Conservation (phyloP, 108 stramenopile species). For the Thalassiosira profunda region DNA sequence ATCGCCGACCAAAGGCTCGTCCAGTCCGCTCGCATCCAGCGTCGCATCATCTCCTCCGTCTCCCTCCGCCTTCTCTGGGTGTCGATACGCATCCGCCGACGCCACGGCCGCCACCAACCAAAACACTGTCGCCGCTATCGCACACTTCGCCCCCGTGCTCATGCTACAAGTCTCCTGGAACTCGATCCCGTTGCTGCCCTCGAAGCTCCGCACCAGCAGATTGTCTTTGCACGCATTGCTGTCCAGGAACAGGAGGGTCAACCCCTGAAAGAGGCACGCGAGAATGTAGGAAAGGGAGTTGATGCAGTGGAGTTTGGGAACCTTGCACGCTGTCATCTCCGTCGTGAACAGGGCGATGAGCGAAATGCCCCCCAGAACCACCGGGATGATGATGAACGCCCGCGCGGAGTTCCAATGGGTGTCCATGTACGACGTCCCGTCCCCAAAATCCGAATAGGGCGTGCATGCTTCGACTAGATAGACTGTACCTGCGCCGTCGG, state of each 20-base stretch:
- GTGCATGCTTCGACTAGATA: not conserved
- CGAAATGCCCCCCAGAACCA: too few species aligned
- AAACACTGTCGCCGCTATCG: constrained; percentile 8
- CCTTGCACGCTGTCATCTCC: too few species aligned
- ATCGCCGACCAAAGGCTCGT: not conserved
- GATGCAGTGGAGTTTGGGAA: too few species aligned
- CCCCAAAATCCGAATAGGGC: not conserved
- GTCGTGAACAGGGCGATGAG: too few species aligned
- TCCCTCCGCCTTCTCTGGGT: too few species aligned
- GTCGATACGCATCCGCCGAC: too few species aligned
- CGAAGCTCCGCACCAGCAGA: not conserved
- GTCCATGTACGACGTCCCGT: too few species aligned
- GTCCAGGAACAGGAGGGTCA: constrained; percentile 11
- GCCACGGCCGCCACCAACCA: constrained; percentile 8
- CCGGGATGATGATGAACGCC: too few species aligned
- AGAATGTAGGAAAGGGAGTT: too few species aligned
- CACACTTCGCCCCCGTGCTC: constrained; percentile 7
- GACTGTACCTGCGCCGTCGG: not conserved
- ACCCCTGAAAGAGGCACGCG: constrained; percentile 7
- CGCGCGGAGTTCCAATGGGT: not conserved
- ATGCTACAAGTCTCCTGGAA: constrained; percentile 13
- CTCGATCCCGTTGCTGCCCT: not conserved
- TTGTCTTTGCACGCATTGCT: constrained; percentile 18
- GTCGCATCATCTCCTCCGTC: too few species aligned
- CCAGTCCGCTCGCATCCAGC: not conserved